These are phyloP conservation scores for Wickerhamiella azymoides DNA, from an alignment of 805 yeast genomes.

Conservation along the genomic window DNA sequence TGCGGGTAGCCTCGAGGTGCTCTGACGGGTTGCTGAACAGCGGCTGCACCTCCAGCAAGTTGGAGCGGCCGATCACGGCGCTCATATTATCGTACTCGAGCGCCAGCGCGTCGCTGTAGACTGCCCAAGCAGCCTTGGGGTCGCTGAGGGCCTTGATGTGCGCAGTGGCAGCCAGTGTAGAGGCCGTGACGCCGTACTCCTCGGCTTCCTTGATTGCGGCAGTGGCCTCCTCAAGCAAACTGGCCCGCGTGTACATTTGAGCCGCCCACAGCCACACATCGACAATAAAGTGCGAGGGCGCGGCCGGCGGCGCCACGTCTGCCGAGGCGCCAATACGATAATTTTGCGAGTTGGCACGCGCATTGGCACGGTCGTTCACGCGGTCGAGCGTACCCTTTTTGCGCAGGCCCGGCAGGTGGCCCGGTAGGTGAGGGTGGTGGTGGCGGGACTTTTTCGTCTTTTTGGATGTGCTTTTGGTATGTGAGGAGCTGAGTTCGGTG, in stretches of 20 bases:
- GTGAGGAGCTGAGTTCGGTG: too few species aligned
- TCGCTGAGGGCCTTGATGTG: slow-evolving; percentile 7
- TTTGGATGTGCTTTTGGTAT: too few species aligned
- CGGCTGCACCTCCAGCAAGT: slow-evolving; percentile 1
- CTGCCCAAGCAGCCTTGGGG: slow-evolving; percentile 12
- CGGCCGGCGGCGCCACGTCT: slow-evolving; percentile 24
- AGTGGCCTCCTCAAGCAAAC: slow-evolving; percentile 45
- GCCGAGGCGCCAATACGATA: not conserved
- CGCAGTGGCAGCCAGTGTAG: slow-evolving; percentile 23
- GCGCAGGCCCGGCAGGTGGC: not conserved
- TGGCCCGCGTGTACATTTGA: slow-evolving; percentile 44
- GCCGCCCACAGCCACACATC: slow-evolving; percentile 64
- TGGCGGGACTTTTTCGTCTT: too few species aligned
- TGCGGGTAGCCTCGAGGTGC: slow-evolving; percentile 8
- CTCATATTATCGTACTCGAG: slow-evolving; percentile 12
- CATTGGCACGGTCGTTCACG: not conserved
- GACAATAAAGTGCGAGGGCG: slow-evolving; percentile 24
- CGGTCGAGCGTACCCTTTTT: slow-evolving; percentile 10
- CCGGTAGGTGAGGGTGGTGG: not conserved
- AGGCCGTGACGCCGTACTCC: slow-evolving; percentile 29
- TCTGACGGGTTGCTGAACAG: slow-evolving; percentile 3
- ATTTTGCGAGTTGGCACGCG: not conserved
- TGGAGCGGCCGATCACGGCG: slow-evolving; percentile 16
- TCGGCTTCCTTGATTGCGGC: slow-evolving; percentile 64
- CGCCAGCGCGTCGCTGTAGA: slow-evolving; percentile 13